Conservation (phyloP, 257 asterid genomes). For the Fraxinus pennsylvanica region DNA sequence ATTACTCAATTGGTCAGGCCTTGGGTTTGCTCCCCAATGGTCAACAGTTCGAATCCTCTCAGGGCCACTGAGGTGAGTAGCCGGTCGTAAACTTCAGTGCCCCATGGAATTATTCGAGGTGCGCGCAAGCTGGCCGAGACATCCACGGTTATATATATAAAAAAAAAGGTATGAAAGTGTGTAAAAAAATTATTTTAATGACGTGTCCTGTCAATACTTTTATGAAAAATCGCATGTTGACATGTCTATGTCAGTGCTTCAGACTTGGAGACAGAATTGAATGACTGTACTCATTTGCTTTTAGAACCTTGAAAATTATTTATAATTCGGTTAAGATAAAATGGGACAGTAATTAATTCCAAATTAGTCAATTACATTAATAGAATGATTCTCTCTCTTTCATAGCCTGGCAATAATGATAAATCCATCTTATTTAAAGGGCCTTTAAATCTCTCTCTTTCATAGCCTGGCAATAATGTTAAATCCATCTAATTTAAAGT, state of each 20-base stretch:
- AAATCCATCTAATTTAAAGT: neutral
- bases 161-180: too few relatives aligned
- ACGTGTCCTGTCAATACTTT: too few relatives aligned
- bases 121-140: too few relatives aligned
- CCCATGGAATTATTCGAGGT: too few relatives aligned
- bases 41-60: too few relatives aligned
- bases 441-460: neutral
- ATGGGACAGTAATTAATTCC: neutral
- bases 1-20: too few relatives aligned
- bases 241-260: neutral
- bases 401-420: neutral
- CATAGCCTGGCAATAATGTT: neutral
- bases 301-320: neutral
- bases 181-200: too few relatives aligned
- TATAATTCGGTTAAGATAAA: neutral
- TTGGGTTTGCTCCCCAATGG: too few relatives aligned
- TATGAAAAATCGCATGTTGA: too few relatives aligned
- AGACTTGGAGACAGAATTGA: neutral
- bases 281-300: neutral
- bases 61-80: too few relatives aligned
- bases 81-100: too few relatives aligned
- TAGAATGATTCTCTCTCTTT: neutral
- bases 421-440: neutral
- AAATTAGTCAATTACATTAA: neutral
- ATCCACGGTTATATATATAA: too few relatives aligned